Conservation (phyloP, 75 land plant genomes). For the Cunninghamia lanceolata region DNA sequence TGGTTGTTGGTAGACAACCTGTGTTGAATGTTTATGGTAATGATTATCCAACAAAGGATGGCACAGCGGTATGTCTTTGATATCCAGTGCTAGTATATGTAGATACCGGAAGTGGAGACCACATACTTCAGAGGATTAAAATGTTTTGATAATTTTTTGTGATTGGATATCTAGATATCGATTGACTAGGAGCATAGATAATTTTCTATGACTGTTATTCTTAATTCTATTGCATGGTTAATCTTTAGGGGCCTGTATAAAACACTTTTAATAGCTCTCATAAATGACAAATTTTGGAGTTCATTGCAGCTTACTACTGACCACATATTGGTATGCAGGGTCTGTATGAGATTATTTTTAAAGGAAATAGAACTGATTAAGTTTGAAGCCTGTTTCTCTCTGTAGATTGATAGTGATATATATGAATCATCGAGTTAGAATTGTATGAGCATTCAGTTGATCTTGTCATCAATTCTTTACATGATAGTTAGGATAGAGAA, state of each 20-base stretch:
- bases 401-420: not conserved
- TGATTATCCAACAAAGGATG: slow-evolving; percentile 84
- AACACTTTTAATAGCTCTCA: not conserved
- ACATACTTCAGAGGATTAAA: not conserved
- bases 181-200: not conserved
- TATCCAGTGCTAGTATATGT: not conserved
- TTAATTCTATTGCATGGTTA: not conserved
- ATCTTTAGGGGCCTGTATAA: not conserved
- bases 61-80: slow-evolving; percentile 63
- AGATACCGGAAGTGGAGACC: not conserved
- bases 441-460: not conserved
- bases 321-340: not conserved
- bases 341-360: not conserved
- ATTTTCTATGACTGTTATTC: not conserved
- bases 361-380: not conserved
- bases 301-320: not conserved
- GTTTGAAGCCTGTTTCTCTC: not conserved
- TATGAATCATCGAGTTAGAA: not conserved
- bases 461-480: not conserved
- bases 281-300: not conserved
- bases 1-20: slow-evolving; percentile 78
- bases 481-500: not conserved
- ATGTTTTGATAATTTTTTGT: not conserved
- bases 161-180: not conserved
- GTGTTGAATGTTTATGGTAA: slow-evolving; percentile 83